phyloP scores from a whole-genome alignment of 2,329 filamentous ascomycete genomes.

The Coniochaeta pulveracea region DNA sequence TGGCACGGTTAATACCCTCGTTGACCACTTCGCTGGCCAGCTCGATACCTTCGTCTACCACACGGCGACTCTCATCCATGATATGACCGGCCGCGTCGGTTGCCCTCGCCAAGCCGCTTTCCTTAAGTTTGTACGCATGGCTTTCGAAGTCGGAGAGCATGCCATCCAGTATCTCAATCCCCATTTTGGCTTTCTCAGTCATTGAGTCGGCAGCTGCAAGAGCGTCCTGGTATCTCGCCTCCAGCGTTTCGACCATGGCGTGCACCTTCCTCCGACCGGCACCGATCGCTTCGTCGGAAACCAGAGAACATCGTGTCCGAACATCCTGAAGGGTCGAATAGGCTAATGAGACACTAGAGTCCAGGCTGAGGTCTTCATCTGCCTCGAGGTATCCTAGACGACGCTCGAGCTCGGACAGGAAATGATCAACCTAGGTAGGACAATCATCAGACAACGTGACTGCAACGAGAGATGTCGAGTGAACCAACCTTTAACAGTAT shows the following conservation, averaged over 20 bases:
- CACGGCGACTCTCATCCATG: constrained; percentile 67
- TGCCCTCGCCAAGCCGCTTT: constrained; percentile 58
- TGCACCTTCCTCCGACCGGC: constrained; percentile 74
- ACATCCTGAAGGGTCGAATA: constrained; percentile 82
- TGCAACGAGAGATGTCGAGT: not conserved
- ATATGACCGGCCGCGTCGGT: constrained; percentile 59
- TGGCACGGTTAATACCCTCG: constrained; percentile 72
- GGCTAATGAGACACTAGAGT: constrained; percentile 72
- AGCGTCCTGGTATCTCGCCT: constrained; percentile 77
- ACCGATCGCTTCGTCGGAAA: constrained; percentile 82
- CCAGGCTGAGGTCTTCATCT: constrained; percentile 74
- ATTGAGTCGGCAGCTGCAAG: constrained; percentile 75
- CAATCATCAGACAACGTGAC: not conserved
- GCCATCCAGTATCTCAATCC: constrained; percentile 74
- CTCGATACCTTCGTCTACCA: constrained; percentile 68
- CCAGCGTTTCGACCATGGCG: constrained; percentile 86
- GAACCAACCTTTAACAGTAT: constrained; percentile 41
- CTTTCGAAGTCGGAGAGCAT: constrained; percentile 80
- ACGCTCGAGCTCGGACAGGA: constrained; percentile 75
- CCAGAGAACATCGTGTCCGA: constrained; percentile 75
- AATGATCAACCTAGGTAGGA: constrained; percentile 54
- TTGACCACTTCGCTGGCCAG: constrained; percentile 67
- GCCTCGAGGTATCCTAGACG: constrained; percentile 80
- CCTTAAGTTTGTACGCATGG: constrained; percentile 67
- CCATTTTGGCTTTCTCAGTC: constrained; percentile 83